phyloP scores from a whole-genome alignment of 2,329 filamentous ascomycete genomes.

The Fusarium burgessii region DNA sequence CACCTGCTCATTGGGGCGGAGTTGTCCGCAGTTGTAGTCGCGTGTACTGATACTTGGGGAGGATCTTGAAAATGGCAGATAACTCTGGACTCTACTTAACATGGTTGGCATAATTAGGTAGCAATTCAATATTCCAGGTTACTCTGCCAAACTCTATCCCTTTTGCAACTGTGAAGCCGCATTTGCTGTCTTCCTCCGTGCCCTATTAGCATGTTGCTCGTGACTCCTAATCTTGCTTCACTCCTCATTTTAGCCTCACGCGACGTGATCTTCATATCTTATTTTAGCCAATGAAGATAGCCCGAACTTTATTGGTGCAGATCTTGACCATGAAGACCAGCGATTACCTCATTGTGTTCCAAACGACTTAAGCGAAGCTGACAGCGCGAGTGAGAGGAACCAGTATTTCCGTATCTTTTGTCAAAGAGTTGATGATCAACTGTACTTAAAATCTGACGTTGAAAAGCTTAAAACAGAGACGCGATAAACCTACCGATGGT shows the following conservation, averaged over 20 bases:
- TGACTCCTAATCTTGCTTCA: too few relatives aligned
- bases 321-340: background rate
- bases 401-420: background rate
- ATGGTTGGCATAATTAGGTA: background rate
- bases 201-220: too few relatives aligned
- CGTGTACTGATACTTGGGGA: background rate
- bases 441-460: background rate
- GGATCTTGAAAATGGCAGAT: background rate
- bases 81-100: too few relatives aligned
- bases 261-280: too few relatives aligned
- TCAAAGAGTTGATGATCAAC: background rate
- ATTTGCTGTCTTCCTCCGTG: too few relatives aligned
- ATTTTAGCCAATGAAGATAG: too few relatives aligned
- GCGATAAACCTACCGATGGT: background rate
- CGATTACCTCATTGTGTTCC: background rate
- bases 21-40: background rate
- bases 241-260: too few relatives aligned
- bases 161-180: background rate
- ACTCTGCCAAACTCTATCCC: background rate
- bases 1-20: fast-evolving
- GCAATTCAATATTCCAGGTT: background rate
- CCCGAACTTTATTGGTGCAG: background rate
- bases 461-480: background rate
- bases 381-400: background rate
- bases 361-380: background rate